Evolutionary conservation across 2,329 filamentous ascomycete genomes (phyloP).

Genomic region (Aspergillus uvarum): DNA sequence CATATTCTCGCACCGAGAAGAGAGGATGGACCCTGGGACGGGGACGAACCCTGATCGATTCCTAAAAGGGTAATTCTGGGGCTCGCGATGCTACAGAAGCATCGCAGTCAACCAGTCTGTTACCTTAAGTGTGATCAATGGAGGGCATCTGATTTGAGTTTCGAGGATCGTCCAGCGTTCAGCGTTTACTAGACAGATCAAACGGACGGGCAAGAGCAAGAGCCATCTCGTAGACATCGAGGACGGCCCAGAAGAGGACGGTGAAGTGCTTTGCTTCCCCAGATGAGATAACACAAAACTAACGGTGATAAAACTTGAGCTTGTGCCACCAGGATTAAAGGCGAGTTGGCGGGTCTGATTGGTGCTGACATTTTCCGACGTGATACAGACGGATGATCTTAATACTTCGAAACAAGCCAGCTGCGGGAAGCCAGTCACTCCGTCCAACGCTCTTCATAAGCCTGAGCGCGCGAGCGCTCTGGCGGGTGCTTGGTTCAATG

Average conservation of each 20-base stretch:
- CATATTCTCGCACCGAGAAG: background rate
- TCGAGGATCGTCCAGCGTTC: background rate
- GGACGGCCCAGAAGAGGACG: background rate
- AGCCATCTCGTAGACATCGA: background rate
- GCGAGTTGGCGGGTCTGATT: background rate
- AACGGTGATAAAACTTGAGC: background rate
- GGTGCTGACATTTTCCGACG: background rate
- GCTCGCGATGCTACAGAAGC: background rate
- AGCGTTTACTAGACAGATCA: background rate
- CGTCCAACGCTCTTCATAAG: background rate
- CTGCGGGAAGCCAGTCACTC: background rate
- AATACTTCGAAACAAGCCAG: background rate
- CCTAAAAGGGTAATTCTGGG: background rate
- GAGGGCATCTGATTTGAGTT: background rate
- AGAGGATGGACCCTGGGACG: background rate
- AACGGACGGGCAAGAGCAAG: background rate
- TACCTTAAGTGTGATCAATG: background rate
- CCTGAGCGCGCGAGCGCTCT: no score
- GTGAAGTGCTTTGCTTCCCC: background rate
- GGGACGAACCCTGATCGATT: background rate
- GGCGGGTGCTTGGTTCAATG: no score
- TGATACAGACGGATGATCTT: background rate
- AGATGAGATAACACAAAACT: background rate
- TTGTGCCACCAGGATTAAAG: conserved; percentile 2
- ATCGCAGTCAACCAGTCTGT: background rate